phyloP scores from a whole-genome alignment of 495 filamentous ascomycete genomes.

The Haplographium delicatum region DNA sequence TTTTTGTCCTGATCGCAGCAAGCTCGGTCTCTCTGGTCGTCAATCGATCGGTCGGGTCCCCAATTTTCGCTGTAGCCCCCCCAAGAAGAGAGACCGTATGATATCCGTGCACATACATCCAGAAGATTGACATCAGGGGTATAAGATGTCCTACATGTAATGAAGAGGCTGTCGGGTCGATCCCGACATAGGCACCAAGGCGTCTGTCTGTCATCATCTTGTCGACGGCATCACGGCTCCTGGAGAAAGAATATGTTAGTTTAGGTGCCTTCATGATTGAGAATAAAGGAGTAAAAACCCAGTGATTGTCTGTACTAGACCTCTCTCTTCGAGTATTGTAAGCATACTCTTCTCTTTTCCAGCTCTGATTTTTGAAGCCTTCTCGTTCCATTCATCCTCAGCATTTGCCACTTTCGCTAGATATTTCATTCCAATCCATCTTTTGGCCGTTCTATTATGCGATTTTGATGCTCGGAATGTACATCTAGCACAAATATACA shows the following conservation, averaged over 20 bases:
- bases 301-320: constrained; percentile 71
- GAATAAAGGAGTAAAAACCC: constrained; percentile 55
- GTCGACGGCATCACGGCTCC: constrained; percentile 60
- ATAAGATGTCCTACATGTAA: constrained; percentile 91
- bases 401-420: constrained; percentile 49
- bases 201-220: constrained; percentile 63
- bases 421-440: constrained; percentile 46
- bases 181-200: constrained; percentile 77
- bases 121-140: constrained; percentile 89
- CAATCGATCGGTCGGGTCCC: constrained; percentile 78
- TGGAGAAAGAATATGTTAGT: constrained; percentile 28
- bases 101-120: constrained; percentile 85
- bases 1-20: constrained; percentile 52
- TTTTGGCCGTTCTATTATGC: constrained; percentile 1
- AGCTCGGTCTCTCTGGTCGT: constrained; percentile 57
- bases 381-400: constrained; percentile 49
- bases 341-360: constrained; percentile 61
- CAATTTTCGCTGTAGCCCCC: constrained; percentile 78
- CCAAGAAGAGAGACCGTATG: constrained; percentile 71
- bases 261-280: neutral
- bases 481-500: constrained; percentile 23
- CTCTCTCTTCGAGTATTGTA: constrained; percentile 70
- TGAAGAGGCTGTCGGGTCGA: constrained; percentile 89
- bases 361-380: constrained; percentile 50
- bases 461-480: constrained; percentile 12